phyloP scores from a whole-genome alignment of 2,329 filamentous ascomycete genomes.

The Ceratocystis ficicola region DNA sequence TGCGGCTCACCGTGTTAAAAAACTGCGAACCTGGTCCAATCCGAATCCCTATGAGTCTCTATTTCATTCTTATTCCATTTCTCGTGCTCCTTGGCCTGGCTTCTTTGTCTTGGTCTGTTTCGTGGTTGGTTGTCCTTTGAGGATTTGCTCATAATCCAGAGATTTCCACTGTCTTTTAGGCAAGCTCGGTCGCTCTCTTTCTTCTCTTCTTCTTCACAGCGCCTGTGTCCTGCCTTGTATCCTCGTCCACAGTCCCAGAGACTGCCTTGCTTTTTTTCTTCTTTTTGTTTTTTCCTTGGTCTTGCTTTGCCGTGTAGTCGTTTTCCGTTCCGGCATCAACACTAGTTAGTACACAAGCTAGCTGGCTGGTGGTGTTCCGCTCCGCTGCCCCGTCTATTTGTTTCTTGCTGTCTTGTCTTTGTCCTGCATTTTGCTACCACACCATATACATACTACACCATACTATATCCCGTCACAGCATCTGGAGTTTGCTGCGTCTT shows the following conservation, averaged over 20 bases:
- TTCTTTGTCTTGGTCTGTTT: conserved; percentile 16
- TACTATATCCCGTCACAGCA: neutral
- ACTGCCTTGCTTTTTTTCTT: neutral
- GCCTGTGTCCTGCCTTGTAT: neutral
- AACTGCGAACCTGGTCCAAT: conserved; percentile 7
- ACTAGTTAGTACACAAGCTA: neutral
- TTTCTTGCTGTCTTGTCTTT: neutral
- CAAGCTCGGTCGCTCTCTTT: neutral
- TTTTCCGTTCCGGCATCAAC: neutral
- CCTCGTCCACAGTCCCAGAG: neutral
- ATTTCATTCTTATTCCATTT: conserved; percentile 21
- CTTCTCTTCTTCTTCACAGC: neutral
- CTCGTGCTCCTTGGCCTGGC: conserved; percentile 18
- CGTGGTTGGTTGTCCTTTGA: neutral
- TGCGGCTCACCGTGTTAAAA: neutral
- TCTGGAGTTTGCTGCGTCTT: neutral
- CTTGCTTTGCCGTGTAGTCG: neutral
- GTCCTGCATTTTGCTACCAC: neutral
- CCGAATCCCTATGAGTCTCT: conserved; percentile 21
- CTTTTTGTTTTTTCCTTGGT: neutral
- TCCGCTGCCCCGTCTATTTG: neutral
- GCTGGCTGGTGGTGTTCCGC: neutral
- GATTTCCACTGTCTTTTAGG: conserved; percentile 2
- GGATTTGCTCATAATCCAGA: conserved; percentile 9
- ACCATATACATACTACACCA: neutral